A percentile compares a stretch with the other conserved stretches of the same genome.
Conservation (phyloP, 2,329 filamentous ascomycete species). For the Hypoxylon sp. region DNA sequence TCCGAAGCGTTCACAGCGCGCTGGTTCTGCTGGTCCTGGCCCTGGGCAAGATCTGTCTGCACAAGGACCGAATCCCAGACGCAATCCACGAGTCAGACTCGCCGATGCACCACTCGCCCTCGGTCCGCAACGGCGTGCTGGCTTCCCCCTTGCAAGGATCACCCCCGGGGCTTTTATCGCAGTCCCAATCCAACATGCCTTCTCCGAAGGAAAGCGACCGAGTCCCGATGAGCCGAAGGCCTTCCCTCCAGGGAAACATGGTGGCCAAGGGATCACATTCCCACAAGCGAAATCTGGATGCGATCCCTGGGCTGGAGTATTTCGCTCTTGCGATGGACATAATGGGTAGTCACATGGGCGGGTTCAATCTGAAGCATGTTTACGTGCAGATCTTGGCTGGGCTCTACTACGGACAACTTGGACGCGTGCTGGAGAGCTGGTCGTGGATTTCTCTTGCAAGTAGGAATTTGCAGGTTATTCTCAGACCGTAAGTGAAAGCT, state of each 20-base stretch:
- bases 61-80: slow-evolving; percentile 64
- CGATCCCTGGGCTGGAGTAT: slow-evolving; percentile 89
- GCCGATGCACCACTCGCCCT: slow-evolving; percentile 50
- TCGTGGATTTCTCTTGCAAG: slow-evolving; percentile 66
- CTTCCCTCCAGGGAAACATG: slow-evolving; percentile 58
- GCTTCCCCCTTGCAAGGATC: slow-evolving; percentile 65
- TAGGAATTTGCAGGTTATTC: slow-evolving; percentile 71
- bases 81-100: slow-evolving; percentile 61
- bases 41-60: slow-evolving; percentile 80
- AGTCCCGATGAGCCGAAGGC: slow-evolving; percentile 56
- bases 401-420: slow-evolving; percentile 88
- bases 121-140: slow-evolving; percentile 60
- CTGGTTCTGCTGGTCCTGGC: slow-evolving; percentile 85
- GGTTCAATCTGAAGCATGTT: slow-evolving; percentile 82
- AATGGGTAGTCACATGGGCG: slow-evolving; percentile 80
- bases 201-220: slow-evolving; percentile 63
- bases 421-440: slow-evolving; percentile 85
- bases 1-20: slow-evolving; percentile 78
- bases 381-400: slow-evolving; percentile 86
- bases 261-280: slow-evolving; percentile 43
- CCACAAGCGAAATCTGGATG: slow-evolving; percentile 74
- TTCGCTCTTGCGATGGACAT: slow-evolving; percentile 89
- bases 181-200: slow-evolving; percentile 59
- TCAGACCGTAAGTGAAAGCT: slow-evolving; percentile 70
- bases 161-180: slow-evolving; percentile 56